A percentile compares a stretch with the other conserved stretches of the same genome.
phyloP scores from a whole-genome alignment of 495 filamentous ascomycete species.

The Annulohypoxylon bovei region DNA sequence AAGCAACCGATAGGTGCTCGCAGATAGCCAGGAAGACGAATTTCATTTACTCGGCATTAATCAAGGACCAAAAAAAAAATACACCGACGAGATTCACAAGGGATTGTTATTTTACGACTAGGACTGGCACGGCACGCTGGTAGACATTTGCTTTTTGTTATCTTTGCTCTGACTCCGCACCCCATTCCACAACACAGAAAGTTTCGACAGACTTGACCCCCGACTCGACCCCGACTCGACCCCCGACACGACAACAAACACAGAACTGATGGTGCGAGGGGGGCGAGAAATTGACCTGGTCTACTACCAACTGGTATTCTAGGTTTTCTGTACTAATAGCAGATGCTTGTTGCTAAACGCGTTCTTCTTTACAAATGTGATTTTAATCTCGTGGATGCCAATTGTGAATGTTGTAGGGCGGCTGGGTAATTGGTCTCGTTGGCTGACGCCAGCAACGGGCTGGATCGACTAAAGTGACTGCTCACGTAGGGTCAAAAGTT shows the following conservation, averaged over 20 bases:
- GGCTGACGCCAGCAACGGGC: background rate
- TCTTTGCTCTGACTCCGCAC: background rate
- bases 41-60: conserved; percentile 3
- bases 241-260: too few relatives aligned
- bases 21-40: background rate
- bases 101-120: conserved; percentile 7
- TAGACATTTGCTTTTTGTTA: conserved; percentile 24
- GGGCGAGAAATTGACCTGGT: conserved; percentile 3
- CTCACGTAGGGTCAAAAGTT: too few relatives aligned
- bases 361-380: background rate
- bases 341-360: conserved; percentile 16
- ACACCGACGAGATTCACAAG: background rate
- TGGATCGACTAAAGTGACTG: background rate
- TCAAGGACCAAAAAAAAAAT: background rate
- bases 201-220: background rate
- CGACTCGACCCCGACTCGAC: too few relatives aligned
- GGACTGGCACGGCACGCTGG: conserved; percentile 3
- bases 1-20: background rate
- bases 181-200: background rate
- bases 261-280: background rate
- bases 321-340: conserved; percentile 21
- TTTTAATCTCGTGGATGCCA: too few relatives aligned
- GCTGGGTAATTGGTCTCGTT: too few relatives aligned
- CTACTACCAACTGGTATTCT: background rate
- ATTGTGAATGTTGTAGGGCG: too few relatives aligned